Percentiles rank a stretch among this genome's conserved stretches.
phyloP scores from a whole-genome alignment of 2,329 filamentous ascomycete species.

The Fusarium sp. region DNA sequence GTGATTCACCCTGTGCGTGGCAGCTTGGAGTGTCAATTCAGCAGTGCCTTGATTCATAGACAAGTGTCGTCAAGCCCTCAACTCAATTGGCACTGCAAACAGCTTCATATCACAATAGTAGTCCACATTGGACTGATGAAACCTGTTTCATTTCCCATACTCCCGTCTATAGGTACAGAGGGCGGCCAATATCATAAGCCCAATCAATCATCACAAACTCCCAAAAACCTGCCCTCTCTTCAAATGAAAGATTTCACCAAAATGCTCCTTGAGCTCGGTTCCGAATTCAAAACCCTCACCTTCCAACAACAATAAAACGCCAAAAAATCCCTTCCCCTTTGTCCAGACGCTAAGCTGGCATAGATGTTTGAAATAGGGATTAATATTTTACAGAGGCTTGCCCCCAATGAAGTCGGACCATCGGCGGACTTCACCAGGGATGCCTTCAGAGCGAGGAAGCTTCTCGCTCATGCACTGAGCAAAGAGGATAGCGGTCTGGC shows the following conservation, averaged over 20 bases:
- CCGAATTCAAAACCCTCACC: not conserved
- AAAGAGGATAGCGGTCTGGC: conserved; percentile 92
- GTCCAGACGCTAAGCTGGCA: conserved; percentile 15
- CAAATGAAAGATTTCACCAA: conserved; percentile 22
- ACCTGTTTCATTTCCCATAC: conserved; percentile 38
- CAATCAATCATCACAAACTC: conserved; percentile 36
- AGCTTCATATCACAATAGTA: not conserved
- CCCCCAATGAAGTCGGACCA: conserved; percentile 97
- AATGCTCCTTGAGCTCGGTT: not conserved
- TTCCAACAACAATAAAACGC: conserved; percentile 46
- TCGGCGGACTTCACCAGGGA: conserved; percentile 89
- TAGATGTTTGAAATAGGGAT: not conserved
- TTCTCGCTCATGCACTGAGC: conserved; percentile 98
- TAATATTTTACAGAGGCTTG: conserved; percentile 76
- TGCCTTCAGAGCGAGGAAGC: conserved; percentile 87
- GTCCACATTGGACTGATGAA: conserved; percentile 5
- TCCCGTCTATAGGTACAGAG: conserved; percentile 44
- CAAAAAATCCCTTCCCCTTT: conserved; percentile 19
- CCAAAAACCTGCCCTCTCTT: conserved; percentile 12
- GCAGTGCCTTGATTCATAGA: too few species aligned
- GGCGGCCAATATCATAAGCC: conserved; percentile 16
- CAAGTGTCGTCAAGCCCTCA: too few species aligned
- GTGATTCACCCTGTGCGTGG: not conserved
- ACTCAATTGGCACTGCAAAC: not conserved
- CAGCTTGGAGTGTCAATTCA: not conserved